These are phyloP conservation scores for Cudoniella acicularis DNA, from an alignment of 495 filamentous ascomycete species.

Conservation along the genomic window DNA sequence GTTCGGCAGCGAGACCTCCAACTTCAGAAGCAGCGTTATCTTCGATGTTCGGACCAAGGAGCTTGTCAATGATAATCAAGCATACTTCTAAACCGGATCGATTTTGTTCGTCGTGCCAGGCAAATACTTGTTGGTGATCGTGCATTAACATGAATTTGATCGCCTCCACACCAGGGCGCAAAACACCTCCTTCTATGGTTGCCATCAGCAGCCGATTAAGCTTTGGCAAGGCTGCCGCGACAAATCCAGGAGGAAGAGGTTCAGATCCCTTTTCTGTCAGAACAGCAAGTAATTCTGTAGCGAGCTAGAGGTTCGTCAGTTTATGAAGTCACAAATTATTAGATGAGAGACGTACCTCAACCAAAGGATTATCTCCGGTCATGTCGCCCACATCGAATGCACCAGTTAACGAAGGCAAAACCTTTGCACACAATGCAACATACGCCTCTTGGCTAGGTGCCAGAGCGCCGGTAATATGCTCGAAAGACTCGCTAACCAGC, in stretches of 20 bases:
- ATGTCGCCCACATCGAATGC: slow-evolving; percentile 84
- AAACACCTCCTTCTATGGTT: slow-evolving; percentile 76
- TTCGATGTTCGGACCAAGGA: slow-evolving; percentile 75
- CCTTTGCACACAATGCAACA: slow-evolving; percentile 76
- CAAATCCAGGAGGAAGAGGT: slow-evolving; percentile 82
- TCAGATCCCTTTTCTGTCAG: slow-evolving; percentile 76
- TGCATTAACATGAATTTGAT: slow-evolving; percentile 84
- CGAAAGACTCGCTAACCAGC: slow-evolving; percentile 85
- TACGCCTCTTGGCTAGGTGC: slow-evolving; percentile 65
- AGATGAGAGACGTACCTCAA: slow-evolving; percentile 48
- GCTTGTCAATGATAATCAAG: slow-evolving; percentile 88
- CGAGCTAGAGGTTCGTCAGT: slow-evolving; percentile 49
- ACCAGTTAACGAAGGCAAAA: slow-evolving; percentile 79
- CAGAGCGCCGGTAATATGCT: slow-evolving; percentile 72
- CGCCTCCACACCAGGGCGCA: slow-evolving; percentile 80
- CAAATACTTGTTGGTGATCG: slow-evolving; percentile 81
- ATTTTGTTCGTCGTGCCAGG: slow-evolving; percentile 70
- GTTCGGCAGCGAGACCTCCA: slow-evolving; percentile 86
- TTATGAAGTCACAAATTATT: background rate
- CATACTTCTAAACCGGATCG: slow-evolving; percentile 85
- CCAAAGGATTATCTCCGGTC: slow-evolving; percentile 77
- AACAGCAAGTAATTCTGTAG: slow-evolving; percentile 76
- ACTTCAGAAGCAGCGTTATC: slow-evolving; percentile 95
- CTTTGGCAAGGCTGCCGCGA: slow-evolving; percentile 81
- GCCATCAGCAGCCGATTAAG: slow-evolving; percentile 75